phyloP scores from a whole-genome alignment of 1,284 basidiomycete genomes.

The Boletellus sp. region DNA sequence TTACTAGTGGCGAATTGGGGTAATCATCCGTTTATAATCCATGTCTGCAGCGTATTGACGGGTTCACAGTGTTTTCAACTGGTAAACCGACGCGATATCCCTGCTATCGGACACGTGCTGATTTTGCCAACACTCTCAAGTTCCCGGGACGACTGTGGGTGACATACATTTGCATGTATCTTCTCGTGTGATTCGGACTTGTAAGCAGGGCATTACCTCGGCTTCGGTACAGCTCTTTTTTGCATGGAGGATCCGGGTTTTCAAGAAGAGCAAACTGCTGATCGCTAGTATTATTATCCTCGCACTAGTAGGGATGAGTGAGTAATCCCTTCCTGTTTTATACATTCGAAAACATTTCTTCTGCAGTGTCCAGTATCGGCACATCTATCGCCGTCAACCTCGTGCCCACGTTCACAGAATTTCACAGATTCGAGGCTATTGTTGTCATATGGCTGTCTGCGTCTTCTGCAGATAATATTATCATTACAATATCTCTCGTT shows the following conservation, averaged over 20 bases:
- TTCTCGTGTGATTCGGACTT: not conserved
- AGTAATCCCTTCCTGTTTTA: not conserved
- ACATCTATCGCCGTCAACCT: constrained; percentile 32
- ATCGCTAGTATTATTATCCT: constrained; percentile 27
- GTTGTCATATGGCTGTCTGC: constrained; percentile 33
- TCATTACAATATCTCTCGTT: constrained; percentile 30
- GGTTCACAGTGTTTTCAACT: constrained; percentile 20
- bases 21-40: constrained; percentile 2
- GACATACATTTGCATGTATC: not conserved
- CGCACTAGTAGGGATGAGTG: constrained; percentile 27
- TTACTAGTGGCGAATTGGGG: constrained; percentile 20
- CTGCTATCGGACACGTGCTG: not conserved
- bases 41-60: not conserved
- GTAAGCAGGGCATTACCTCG: constrained; percentile 36
- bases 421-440: constrained; percentile 32
- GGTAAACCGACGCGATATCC: constrained; percentile 8
- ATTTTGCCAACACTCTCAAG: constrained; percentile 5
- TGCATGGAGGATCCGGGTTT: constrained; percentile 41
- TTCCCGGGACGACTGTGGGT: constrained; percentile 24
- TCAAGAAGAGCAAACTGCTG: constrained; percentile 32
- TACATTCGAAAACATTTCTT: not conserved
- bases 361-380: constrained; percentile 32
- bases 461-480: constrained; percentile 28
- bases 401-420: constrained; percentile 26
- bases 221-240: constrained; percentile 41